Percentiles rank a stretch among this genome's conserved stretches.
These are phyloP conservation scores for Pichia gijzeniarum DNA, from an alignment of 805 yeast genomes.

Conservation along the genomic window DNA sequence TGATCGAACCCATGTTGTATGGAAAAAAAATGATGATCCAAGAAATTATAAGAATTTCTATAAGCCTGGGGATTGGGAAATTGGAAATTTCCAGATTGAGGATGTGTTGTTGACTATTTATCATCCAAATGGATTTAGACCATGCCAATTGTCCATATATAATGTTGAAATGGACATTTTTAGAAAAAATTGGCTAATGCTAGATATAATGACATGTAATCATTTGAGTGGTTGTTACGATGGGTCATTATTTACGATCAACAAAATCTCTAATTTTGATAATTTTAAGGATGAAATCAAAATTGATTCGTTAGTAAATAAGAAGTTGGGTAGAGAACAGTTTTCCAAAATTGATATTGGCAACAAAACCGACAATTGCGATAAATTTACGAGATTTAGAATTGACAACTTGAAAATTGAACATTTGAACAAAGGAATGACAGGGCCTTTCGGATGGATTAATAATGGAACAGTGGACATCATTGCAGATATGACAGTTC, in stretches of 20 bases:
- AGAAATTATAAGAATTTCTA: constrained; percentile 67
- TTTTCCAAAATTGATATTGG: constrained; percentile 12
- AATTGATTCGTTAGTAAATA: constrained; percentile 22
- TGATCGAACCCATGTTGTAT: constrained; percentile 80
- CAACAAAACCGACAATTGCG: constrained; percentile 14
- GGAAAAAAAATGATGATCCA: constrained; percentile 81
- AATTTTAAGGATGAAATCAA: constrained; percentile 35
- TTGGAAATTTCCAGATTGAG: constrained; percentile 73
- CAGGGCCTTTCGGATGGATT: constrained; percentile 98
- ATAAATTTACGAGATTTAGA: constrained; percentile 66
- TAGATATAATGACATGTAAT: constrained; percentile 79
- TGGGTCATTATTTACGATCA: constrained; percentile 86
- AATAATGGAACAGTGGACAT: constrained; percentile 87
- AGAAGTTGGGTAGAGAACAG: constrained; percentile 15
- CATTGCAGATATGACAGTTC: constrained; percentile 84
- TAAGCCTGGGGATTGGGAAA: constrained; percentile 88
- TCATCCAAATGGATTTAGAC: constrained; percentile 78
- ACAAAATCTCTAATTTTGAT: constrained; percentile 59
- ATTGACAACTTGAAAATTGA: constrained; percentile 83
- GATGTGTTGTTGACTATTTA: constrained; percentile 76
- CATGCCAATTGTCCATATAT: constrained; percentile 83
- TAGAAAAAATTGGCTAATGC: constrained; percentile 89
- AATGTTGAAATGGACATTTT: constrained; percentile 73
- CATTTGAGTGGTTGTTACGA: constrained; percentile 89
- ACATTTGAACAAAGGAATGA: constrained; percentile 82